These are phyloP conservation scores for Suhomyces kunorum DNA, from an alignment of 1,139 yeast genomes.

Conservation along the genomic window DNA sequence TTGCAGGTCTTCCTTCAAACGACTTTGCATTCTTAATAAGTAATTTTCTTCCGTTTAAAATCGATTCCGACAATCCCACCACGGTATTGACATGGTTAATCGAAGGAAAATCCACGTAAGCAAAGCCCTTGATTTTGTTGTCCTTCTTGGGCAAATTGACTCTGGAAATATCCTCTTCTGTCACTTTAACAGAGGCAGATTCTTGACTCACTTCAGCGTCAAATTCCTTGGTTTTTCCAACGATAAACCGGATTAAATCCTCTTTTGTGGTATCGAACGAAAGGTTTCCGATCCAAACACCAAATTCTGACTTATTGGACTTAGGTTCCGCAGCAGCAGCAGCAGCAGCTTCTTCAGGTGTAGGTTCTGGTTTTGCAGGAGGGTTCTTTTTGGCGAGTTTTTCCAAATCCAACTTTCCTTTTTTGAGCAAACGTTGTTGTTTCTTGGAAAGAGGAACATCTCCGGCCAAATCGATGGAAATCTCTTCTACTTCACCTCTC, in stretches of 20 bases:
- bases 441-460: conserved; percentile 88
- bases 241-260: conserved; percentile 66
- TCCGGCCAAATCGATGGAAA: conserved; percentile 76
- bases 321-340: conserved; percentile 26
- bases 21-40: conserved; percentile 80
- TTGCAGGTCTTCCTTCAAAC: conserved; percentile 85
- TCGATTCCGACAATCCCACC: conserved; percentile 66
- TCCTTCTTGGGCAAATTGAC: conserved; percentile 67
- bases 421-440: conserved; percentile 83
- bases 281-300: conserved; percentile 94
- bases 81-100: conserved; percentile 64
- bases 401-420: conserved; percentile 66
- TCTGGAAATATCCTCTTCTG: conserved; percentile 55
- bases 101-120: conserved; percentile 81
- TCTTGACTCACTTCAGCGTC: conserved; percentile 21
- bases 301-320: conserved; percentile 54
- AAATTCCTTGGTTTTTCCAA: conserved; percentile 53
- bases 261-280: conserved; percentile 82
- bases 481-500: conserved; percentile 45
- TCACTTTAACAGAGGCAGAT: conserved; percentile 42
- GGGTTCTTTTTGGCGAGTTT: conserved; percentile 56
- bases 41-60: conserved; percentile 80
- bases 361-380: conserved; percentile 41
- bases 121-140: conserved; percentile 78
- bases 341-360: conserved; percentile 30